Evolutionary conservation across 441 rosid species (phyloP).

Genomic region (Eruca vesicaria): DNA sequence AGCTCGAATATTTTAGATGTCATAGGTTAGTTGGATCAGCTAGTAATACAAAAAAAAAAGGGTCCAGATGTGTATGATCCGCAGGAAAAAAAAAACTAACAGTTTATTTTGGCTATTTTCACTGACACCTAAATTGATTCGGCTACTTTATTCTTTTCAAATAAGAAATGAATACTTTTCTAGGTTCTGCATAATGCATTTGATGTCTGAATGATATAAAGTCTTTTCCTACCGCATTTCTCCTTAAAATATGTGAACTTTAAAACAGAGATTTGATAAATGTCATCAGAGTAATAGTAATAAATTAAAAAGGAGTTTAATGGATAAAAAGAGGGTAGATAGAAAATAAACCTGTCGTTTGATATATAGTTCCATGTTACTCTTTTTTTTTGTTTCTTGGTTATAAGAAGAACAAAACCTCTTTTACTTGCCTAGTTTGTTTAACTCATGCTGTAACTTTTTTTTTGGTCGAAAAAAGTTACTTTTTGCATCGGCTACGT

Average conservation of each 20-base stretch:
- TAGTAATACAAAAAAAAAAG: neutral
- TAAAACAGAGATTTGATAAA: slow-evolving; percentile 14
- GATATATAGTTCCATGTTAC: neutral
- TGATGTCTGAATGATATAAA: slow-evolving; percentile 27
- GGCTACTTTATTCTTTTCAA: slow-evolving; percentile 14
- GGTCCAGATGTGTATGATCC: neutral
- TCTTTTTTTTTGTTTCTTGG: neutral
- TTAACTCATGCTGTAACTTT: neutral
- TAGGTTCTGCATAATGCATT: slow-evolving; percentile 18
- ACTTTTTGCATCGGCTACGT: neutral
- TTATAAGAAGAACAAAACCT: neutral
- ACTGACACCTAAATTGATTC: slow-evolving; percentile 28
- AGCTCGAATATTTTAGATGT: slow-evolving; percentile 11
- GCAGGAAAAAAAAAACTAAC: neutral
- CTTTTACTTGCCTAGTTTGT: neutral
- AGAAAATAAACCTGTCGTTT: slow-evolving; percentile 13
- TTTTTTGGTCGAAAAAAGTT: too few species aligned
- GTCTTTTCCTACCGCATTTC: slow-evolving; percentile 11
- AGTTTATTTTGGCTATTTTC: neutral
- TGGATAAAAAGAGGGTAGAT: neutral
- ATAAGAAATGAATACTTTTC: slow-evolving; percentile 20
- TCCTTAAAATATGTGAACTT: slow-evolving; percentile 33
- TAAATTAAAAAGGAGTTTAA: neutral
- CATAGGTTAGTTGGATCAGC: slow-evolving; percentile 14
- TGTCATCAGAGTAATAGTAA: neutral